phyloP scores from a whole-genome alignment of 2,329 filamentous ascomycete species.

The Camptophora hylomeconis region DNA sequence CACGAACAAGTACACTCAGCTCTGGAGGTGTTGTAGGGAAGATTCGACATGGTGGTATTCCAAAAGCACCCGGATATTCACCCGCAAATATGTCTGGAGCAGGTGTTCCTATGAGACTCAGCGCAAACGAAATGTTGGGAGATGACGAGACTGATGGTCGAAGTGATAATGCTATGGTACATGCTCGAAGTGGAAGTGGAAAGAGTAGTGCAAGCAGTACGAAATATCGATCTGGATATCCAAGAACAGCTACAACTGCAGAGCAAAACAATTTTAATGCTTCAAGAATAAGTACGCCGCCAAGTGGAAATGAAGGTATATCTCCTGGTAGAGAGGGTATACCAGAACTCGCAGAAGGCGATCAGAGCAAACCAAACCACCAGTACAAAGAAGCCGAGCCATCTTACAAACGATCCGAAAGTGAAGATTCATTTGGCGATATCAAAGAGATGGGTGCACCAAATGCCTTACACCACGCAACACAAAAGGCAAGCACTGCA shows the following conservation, averaged over 20 bases:
- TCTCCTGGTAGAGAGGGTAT: conserved; percentile 21
- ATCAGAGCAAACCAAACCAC: conserved; percentile 18
- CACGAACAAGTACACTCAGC: conserved; percentile 50
- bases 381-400: conserved; percentile 19
- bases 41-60: conserved; percentile 77
- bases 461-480: conserved; percentile 25
- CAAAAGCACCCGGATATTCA: conserved; percentile 64
- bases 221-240: conserved; percentile 33
- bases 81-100: conserved; percentile 62
- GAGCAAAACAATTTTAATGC: conserved; percentile 26
- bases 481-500: conserved; percentile 27
- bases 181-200: conserved; percentile 44
- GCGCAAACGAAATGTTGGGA: conserved; percentile 88
- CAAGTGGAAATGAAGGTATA: conserved; percentile 22
- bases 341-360: conserved; percentile 27
- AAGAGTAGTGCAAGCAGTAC: conserved; percentile 42
- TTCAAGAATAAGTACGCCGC: conserved; percentile 42
- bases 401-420: conserved; percentile 16
- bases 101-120: conserved; percentile 80
- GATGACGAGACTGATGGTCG: conserved; percentile 59
- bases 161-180: conserved; percentile 24
- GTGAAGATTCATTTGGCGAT: conserved; percentile 40
- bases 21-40: conserved; percentile 50
- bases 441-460: conserved; percentile 38
- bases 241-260: conserved; percentile 23